Evolutionary conservation across 495 filamentous ascomycete genomes (phyloP).

Genomic region (Penicillium paxilli): DNA sequence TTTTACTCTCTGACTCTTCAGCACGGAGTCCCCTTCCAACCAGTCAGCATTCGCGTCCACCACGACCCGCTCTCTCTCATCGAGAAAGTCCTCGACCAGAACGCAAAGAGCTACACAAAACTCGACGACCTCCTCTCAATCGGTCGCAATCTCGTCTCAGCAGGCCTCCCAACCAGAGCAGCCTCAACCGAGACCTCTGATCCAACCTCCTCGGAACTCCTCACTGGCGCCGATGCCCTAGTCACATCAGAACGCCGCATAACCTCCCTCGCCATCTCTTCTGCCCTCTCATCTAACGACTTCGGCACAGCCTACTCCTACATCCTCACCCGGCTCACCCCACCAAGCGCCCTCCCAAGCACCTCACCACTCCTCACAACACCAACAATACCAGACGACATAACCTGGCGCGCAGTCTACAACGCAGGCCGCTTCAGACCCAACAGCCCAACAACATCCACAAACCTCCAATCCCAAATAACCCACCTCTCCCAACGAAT

Average conservation of each 20-base stretch:
- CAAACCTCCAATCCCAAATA: constrained; percentile 39
- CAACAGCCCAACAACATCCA: constrained; percentile 26
- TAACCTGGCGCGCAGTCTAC: constrained; percentile 90
- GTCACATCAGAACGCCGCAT: constrained; percentile 63
- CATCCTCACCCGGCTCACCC: constrained; percentile 67
- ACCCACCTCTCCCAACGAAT: constrained; percentile 66
- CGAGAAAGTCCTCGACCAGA: constrained; percentile 84
- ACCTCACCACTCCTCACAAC: constrained; percentile 27
- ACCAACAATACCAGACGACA: constrained; percentile 60
- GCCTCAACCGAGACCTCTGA: constrained; percentile 16
- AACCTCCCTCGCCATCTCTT: constrained; percentile 83
- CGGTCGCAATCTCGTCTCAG: constrained; percentile 71
- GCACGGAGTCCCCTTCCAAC: constrained; percentile 89
- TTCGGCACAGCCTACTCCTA: constrained; percentile 98
- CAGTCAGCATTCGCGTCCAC: constrained; percentile 85
- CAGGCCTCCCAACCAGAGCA: constrained; percentile 50
- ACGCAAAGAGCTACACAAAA: constrained; percentile 79
- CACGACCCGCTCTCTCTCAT: constrained; percentile 81
- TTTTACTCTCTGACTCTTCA: constrained; percentile 87
- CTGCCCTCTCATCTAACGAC: constrained; percentile 81
- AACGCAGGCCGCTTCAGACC: constrained; percentile 79
- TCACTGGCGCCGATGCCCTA: constrained; percentile 27
- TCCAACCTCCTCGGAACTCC: constrained; percentile 8
- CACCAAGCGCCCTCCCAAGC: constrained; percentile 32
- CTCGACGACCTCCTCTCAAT: constrained; percentile 82